Percentiles rank a stretch among this genome's conserved stretches.
phyloP scores from a whole-genome alignment of 768 basidiomycete species.

The Tricholomella constricta region DNA sequence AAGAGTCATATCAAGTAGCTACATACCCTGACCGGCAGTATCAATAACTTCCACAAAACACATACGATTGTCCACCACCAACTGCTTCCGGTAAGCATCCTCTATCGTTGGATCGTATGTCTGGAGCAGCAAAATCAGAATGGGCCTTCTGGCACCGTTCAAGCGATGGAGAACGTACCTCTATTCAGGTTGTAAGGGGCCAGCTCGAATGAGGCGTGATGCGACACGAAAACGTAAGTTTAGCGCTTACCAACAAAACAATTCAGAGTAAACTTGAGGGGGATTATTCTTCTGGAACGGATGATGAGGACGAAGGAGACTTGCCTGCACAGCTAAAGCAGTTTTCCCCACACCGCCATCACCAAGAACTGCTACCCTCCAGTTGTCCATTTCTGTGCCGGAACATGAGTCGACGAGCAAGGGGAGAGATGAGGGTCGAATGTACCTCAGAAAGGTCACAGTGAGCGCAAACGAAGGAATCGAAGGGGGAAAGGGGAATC shows the following conservation, averaged over 20 bases:
- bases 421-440: conserved; percentile 9
- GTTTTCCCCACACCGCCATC: conserved; percentile 99
- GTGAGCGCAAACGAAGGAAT: conserved; percentile 31
- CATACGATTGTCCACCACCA: conserved; percentile 93
- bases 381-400: conserved; percentile 76
- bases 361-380: conserved; percentile 94
- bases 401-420: conserved; percentile 20
- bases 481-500: conserved; percentile 26
- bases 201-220: conserved; percentile 7
- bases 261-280: conserved; percentile 83
- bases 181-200: conserved; percentile 35
- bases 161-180: conserved; percentile 42
- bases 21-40: conserved; percentile 93
- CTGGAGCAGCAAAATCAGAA: conserved; percentile 39
- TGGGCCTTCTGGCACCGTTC: conserved; percentile 14
- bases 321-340: conserved; percentile 90
- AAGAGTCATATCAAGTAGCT: conserved; percentile 6
- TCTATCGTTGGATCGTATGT: conserved; percentile 99
- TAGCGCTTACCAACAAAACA: conserved; percentile 86
- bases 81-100: conserved; percentile 94
- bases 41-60: conserved; percentile 97
- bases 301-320: conserved; percentile 26
- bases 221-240: conserved; percentile 13
- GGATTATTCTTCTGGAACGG: conserved; percentile 10
- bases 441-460: conserved; percentile 34